These are phyloP conservation scores for Cyclocybe cylindracea DNA, from an alignment of 768 basidiomycete species.

Conservation along the genomic window DNA sequence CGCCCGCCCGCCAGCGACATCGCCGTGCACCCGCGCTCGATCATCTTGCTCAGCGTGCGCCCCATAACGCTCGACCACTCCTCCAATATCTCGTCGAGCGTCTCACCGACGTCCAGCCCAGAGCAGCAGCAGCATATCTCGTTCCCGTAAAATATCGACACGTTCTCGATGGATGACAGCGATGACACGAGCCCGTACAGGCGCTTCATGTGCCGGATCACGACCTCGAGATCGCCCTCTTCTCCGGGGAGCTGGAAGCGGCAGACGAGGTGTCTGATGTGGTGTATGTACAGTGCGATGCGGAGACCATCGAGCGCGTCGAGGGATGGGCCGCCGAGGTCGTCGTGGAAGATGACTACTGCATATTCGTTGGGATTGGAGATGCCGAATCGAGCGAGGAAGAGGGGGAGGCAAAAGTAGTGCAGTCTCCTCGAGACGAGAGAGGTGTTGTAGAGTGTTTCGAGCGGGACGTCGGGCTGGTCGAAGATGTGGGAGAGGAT, in stretches of 20 bases:
- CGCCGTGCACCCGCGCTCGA: constrained; percentile 15
- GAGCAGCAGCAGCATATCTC: constrained; percentile 21
- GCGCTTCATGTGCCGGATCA: constrained; percentile 13
- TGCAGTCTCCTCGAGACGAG: constrained; percentile 18
- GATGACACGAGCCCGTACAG: constrained; percentile 10
- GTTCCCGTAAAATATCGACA: constrained; percentile 16
- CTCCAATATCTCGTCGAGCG: constrained; percentile 14
- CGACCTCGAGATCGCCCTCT: constrained; percentile 11
- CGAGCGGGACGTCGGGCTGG: constrained; percentile 8
- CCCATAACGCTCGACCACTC: constrained; percentile 22
- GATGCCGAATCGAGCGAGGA: constrained; percentile 16
- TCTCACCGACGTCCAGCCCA: constrained; percentile 10
- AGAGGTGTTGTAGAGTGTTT: constrained; percentile 13
- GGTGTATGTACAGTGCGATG: constrained; percentile 15
- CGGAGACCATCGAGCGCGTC: constrained; percentile 17
- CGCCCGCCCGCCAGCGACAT: constrained; percentile 17
- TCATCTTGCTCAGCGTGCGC: constrained; percentile 14
- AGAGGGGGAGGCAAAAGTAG: constrained; percentile 16
- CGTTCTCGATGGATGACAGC: constrained; percentile 10
- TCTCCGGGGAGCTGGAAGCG: constrained; percentile 14
- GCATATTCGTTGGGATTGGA: constrained; percentile 11
- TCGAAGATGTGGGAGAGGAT: constrained; percentile 21
- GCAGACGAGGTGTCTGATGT: constrained; percentile 15
- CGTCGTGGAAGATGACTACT: constrained; percentile 13
- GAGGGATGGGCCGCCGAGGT: not conserved